These are phyloP conservation scores for Hypsizygus ulmarius DNA, from an alignment of 1,284 basidiomycete genomes.

Conservation along the genomic window DNA sequence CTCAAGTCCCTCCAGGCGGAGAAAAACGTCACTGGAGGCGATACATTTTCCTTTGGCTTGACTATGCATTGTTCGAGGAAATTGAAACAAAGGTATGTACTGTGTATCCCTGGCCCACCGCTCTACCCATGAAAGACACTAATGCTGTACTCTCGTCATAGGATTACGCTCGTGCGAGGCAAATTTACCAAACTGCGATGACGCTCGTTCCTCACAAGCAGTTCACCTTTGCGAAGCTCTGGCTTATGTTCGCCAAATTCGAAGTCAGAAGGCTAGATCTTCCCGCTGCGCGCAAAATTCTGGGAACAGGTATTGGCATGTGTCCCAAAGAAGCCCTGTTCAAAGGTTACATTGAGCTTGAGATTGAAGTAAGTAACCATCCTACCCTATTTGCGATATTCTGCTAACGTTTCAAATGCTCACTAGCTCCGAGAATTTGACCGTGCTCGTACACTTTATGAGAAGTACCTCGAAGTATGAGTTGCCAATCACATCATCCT, in stretches of 20 bases:
- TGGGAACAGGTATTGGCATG: constrained; percentile 93
- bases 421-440: constrained; percentile 90
- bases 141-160: constrained; percentile 27
- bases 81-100: constrained; percentile 79
- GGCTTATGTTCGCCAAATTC: constrained; percentile 90
- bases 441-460: constrained; percentile 87
- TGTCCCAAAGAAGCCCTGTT: constrained; percentile 93
- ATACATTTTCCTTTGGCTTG: constrained; percentile 96
- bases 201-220: constrained; percentile 91
- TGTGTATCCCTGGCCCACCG: neutral
- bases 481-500: constrained; percentile 18
- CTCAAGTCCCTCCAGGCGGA: constrained; percentile 87
- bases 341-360: constrained; percentile 92
- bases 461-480: constrained; percentile 87
- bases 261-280: constrained; percentile 88
- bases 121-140: neutral
- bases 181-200: constrained; percentile 91
- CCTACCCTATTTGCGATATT: neutral
- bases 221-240: constrained; percentile 97
- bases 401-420: constrained; percentile 15
- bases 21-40: constrained; percentile 93
- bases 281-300: constrained; percentile 81
- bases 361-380: constrained; percentile 66
- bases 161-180: constrained; percentile 82
- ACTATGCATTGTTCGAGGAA: constrained; percentile 98